Evolutionary conservation across 495 filamentous ascomycete species (phyloP).

Genomic region (Pyronema domesticum): DNA sequence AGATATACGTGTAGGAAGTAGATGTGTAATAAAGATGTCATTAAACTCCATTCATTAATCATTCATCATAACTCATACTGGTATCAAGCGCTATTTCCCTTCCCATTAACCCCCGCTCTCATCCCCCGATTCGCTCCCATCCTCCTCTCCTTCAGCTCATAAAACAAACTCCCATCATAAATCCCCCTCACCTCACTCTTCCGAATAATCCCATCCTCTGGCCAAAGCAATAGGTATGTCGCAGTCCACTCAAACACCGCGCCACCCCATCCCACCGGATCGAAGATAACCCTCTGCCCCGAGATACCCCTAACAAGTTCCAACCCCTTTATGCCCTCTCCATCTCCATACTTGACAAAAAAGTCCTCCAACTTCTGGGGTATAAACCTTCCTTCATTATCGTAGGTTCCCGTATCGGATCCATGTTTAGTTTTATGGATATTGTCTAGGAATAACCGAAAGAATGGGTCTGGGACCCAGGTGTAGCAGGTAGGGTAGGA

Average conservation of each 20-base stretch:
- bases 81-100: too few species aligned
- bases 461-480: slow-evolving; percentile 32
- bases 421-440: slow-evolving; percentile 44
- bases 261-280: slow-evolving; percentile 31
- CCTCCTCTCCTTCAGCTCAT: slow-evolving; percentile 21
- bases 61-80: too few species aligned
- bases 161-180: slow-evolving; percentile 31
- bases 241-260: slow-evolving; percentile 32
- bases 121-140: neutral
- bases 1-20: too few species aligned
- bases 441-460: slow-evolving; percentile 32
- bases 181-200: slow-evolving; percentile 28
- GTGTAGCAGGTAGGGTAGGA: slow-evolving; percentile 34
- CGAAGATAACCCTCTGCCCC: slow-evolving; percentile 30
- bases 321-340: slow-evolving; percentile 23
- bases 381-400: slow-evolving; percentile 37
- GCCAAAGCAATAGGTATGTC: slow-evolving; percentile 33
- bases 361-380: slow-evolving; percentile 41
- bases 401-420: slow-evolving; percentile 35
- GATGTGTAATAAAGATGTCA: too few species aligned
- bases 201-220: slow-evolving; percentile 28
- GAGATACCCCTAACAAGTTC: slow-evolving; percentile 26
- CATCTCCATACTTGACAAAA: slow-evolving; percentile 36
- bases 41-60: too few species aligned
- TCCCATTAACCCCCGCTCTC: too few species aligned